Base-by-base conservation (phyloP, 805 yeast species). In the Yarrowia sp. region DNA sequence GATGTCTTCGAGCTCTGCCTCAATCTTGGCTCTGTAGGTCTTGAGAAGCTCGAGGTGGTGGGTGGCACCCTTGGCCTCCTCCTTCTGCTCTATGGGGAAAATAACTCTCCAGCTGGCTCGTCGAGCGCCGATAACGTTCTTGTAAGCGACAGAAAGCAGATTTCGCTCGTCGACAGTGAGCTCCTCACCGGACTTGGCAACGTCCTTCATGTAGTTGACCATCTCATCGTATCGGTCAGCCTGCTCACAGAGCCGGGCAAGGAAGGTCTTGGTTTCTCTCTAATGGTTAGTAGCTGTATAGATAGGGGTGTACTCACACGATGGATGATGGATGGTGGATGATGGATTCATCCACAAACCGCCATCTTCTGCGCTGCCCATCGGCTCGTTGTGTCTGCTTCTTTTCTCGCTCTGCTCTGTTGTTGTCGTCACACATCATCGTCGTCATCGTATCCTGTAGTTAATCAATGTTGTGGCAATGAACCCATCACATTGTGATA, bases 61-160 rank as follows among this genome's bases (percentile, higher is more conserved):
- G 74, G 90, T 96, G 76, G 91, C 90, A 74, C 96, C 96, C 82
- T 92, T 92, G 72, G 92, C 88, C 79, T 92, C 98, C 81, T 93
- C 98, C 82, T 92, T 92, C 81, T 93, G 98, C 80, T 93, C 99
- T 74, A 93, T 93, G 54, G 98, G 91, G 40, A 97, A 92, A 63
- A 95, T 97, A 75, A 95, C 92, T 85, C 99, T 89, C 98, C 98
- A 95, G 51, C 97, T 91, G 66, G 99, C 98, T 82, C 99, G 92
- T 75, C 98, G 92, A 66, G 98, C 97, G 76, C 99, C 99, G 79
- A 93, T 93, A 66, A 93, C 98, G 76, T 93, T 93, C 81, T 93
- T 93, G 84, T 93, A 93, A 68, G 99, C 99, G 72, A 95, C 98
- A 35, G 97, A 91, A 73, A 93, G 85, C 71, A 93, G 83, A 81